Conservation (phyloP, 2,329 filamentous ascomycete genomes). For the Claviceps sp. region DNA sequence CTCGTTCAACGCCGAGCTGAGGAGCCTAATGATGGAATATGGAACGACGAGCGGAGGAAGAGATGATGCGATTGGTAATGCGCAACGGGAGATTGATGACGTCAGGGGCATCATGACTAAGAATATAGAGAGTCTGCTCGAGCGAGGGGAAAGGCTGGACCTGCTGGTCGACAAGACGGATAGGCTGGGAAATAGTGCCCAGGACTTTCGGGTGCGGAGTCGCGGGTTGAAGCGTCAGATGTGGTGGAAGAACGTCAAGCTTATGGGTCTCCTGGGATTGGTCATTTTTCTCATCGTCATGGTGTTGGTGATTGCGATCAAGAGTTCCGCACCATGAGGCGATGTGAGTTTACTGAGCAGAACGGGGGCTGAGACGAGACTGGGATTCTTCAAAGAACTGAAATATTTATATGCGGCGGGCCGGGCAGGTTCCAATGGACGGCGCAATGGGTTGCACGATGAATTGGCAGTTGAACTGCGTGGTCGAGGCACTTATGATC, state of each 20-base stretch:
- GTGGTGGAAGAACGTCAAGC: conserved; percentile 99
- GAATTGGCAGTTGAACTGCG: background rate
- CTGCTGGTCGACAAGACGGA: conserved; percentile 95
- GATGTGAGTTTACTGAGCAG: background rate
- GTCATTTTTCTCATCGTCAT: conserved; percentile 49
- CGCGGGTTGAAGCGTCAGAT: conserved; percentile 78
- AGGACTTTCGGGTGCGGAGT: conserved; percentile 81
- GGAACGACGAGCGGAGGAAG: conserved; percentile 64
- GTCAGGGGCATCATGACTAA: conserved; percentile 88
- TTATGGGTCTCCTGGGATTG: conserved; percentile 68
- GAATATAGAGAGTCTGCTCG: conserved; percentile 81
- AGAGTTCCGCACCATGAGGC: conserved; percentile 21
- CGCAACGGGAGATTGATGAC: conserved; percentile 81
- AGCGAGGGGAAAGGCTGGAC: conserved; percentile 87
- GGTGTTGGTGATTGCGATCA: conserved; percentile 40
- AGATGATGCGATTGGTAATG: conserved; percentile 71
- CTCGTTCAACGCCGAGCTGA: conserved; percentile 70
- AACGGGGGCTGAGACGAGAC: background rate
- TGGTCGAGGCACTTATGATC: background rate
- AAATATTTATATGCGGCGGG: background rate
- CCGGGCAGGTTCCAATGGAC: background rate
- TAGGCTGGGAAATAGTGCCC: conserved; percentile 70
- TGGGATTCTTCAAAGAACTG: background rate
- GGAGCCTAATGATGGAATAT: conserved; percentile 67
- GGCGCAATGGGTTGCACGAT: background rate